Evolutionary conservation across 2,329 filamentous ascomycete genomes (phyloP).

Genomic region (Dactylellina parvicollis): DNA sequence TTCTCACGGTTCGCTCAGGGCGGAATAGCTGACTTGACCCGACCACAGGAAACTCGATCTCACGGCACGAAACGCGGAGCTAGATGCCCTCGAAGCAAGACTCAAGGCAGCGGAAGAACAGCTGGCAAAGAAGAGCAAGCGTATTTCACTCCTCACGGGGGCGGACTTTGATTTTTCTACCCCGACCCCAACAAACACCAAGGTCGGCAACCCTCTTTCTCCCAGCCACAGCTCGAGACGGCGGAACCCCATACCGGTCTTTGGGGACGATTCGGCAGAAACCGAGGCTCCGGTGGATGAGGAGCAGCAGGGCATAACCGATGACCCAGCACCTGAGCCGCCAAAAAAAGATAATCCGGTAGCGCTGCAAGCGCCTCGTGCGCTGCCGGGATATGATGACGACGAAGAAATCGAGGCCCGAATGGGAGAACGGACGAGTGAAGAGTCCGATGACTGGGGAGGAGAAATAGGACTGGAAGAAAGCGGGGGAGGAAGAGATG

Average conservation of each 20-base stretch:
- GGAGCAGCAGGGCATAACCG: slow-evolving; percentile 41
- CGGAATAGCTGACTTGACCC: not conserved
- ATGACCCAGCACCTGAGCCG: slow-evolving; percentile 39
- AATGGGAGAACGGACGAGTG: slow-evolving; percentile 8
- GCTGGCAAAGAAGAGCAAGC: slow-evolving; percentile 55
- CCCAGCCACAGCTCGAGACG: slow-evolving; percentile 25
- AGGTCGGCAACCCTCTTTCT: slow-evolving; percentile 38
- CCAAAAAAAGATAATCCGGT: slow-evolving; percentile 55
- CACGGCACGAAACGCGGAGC: slow-evolving; percentile 57
- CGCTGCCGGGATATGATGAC: slow-evolving; percentile 49
- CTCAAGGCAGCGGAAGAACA: slow-evolving; percentile 57
- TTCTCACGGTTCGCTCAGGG: not conserved
- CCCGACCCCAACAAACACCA: slow-evolving; percentile 42
- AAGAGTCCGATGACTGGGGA: slow-evolving; percentile 9
- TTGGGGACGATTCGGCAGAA: slow-evolving; percentile 29
- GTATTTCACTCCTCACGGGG: slow-evolving; percentile 35
- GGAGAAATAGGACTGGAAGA: slow-evolving; percentile 6
- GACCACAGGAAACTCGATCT: slow-evolving; percentile 56
- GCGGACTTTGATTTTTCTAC: slow-evolving; percentile 13
- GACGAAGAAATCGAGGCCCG: slow-evolving; percentile 53
- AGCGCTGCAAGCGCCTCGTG: slow-evolving; percentile 54
- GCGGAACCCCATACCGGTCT: slow-evolving; percentile 50
- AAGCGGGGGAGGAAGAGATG: slow-evolving; percentile 18
- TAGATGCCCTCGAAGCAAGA: slow-evolving; percentile 57
- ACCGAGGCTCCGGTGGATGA: slow-evolving; percentile 13